These are phyloP conservation scores for Oryza officinalis DNA, from an alignment of 176 grass and related monocot species.

Conservation along the genomic window DNA sequence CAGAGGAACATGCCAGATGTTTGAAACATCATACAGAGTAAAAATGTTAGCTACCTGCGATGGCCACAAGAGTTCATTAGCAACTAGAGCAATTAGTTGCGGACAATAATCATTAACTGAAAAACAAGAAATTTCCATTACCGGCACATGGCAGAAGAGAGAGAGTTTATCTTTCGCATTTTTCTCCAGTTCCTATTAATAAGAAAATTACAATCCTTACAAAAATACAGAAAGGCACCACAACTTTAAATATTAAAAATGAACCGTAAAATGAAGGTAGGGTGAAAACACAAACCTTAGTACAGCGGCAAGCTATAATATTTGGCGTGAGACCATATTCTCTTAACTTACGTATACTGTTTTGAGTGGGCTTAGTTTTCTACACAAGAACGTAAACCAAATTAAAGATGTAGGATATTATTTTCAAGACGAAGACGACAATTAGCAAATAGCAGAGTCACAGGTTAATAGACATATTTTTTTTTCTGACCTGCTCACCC, in stretches of 20 bases:
- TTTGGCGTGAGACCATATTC: conserved; percentile 54
- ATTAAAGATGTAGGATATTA: neutral
- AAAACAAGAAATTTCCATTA: conserved; percentile 16
- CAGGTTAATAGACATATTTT: neutral
- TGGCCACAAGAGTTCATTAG: conserved; percentile 7
- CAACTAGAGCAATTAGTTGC: neutral
- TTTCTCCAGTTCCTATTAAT: conserved; percentile 47
- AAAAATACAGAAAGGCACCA: no score
- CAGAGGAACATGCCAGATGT: conserved; percentile 57
- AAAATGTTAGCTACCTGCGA: conserved; percentile 60
- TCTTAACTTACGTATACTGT: conserved; percentile 49
- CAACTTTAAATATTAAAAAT: no score
- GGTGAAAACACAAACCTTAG: conserved; percentile 30
- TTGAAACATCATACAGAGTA: conserved; percentile 56
- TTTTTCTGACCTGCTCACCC: conserved; percentile 52
- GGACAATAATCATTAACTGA: neutral
- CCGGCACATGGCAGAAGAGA: conserved; percentile 55
- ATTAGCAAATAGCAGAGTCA: neutral
- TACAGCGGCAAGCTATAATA: conserved; percentile 50
- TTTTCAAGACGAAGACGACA: neutral
- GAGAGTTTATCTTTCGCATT: conserved; percentile 63
- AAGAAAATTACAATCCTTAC: neutral
- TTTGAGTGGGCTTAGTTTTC: conserved; percentile 72
- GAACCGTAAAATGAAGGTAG: neutral
- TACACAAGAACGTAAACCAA: conserved; percentile 21